Evolutionary conservation across 1,284 basidiomycete species (phyloP), one percentile per base, ranked within the genome.

Genomic region (Pterulicium gracile): DNA sequence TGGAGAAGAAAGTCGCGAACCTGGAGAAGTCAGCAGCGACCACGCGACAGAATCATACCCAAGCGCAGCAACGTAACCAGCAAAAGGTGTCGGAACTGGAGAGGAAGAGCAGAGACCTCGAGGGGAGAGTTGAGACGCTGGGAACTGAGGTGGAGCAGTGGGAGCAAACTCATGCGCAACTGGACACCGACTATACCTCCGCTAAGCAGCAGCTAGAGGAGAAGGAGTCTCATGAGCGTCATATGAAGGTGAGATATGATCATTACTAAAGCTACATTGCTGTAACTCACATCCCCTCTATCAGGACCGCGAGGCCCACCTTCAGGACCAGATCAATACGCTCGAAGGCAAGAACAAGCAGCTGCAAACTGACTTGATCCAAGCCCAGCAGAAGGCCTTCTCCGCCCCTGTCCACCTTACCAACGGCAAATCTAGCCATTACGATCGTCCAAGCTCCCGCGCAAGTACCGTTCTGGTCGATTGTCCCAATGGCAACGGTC

Each of bases 131-230:
- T 14, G 79, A 82, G 55, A 56, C 69, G 49, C 70, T 69, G 14
- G 70, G 70, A 49, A 76, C 73, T 42, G 72, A 73, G 55, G 58
- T 85, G 13, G 81, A 88, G 39, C 74, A 82, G 43, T 65, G 70
- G 3, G 83, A 88, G 52, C 76, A 82, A 55, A 69, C 66, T 0
- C 73, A 76, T 15, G 58, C 65, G 15, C 82, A 85, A 57, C 62
- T 87, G 32, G 81, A 86, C 24, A 71, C 77, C 3, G 86, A 89
- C 55, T 71, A 77, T 51, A 75, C 78, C 3, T 59, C 84, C 42
- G 66, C 69, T 34, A 82, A 72, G 58, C 60, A 81, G 51, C 82
- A 87, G 54, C 68, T 88, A 2, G 84, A 88, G 52, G 85, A 87
- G 55, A 70, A 70, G 47, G 81, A 85, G 51, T 79, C 79, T 21